Conservation (phyloP, 495 filamentous ascomycete genomes). For the Annulohypoxylon stygium region DNA sequence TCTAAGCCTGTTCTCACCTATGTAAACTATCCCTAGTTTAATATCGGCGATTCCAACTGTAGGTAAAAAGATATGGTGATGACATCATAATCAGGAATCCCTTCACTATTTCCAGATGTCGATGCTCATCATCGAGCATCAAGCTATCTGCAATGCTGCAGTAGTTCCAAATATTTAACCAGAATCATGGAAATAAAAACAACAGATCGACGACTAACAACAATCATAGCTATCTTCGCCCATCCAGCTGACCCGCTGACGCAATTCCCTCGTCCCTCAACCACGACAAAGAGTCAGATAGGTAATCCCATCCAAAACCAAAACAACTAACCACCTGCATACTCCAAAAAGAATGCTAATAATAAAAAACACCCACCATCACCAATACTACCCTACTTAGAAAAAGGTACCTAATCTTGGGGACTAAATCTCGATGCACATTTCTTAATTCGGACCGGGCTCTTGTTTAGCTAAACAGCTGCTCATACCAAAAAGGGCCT, state of each 20-base stretch:
- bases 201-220: constrained; percentile 32
- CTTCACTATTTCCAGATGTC: neutral
- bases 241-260: constrained; percentile 41
- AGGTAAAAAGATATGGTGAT: constrained; percentile 11
- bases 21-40: neutral
- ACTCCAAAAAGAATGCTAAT: constrained; percentile 24
- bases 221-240: constrained; percentile 25
- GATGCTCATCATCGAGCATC: neutral
- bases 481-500: constrained; percentile 20
- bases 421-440: constrained; percentile 39
- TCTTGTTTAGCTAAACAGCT: neutral
- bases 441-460: constrained; percentile 35
- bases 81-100: constrained; percentile 34
- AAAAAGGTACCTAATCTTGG: neutral
- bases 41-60: constrained; percentile 3
- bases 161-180: constrained; percentile 2
- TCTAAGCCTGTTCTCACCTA: constrained; percentile 11
- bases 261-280: constrained; percentile 28
- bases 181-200: constrained; percentile 20
- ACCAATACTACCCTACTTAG: constrained; percentile 13
- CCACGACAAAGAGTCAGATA: constrained; percentile 13
- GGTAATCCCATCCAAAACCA: neutral
- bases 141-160: neutral
- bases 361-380: constrained; percentile 29
- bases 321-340: neutral